phyloP scores from a whole-genome alignment of 1,284 basidiomycete species.

The Cryptococcus sp. region DNA sequence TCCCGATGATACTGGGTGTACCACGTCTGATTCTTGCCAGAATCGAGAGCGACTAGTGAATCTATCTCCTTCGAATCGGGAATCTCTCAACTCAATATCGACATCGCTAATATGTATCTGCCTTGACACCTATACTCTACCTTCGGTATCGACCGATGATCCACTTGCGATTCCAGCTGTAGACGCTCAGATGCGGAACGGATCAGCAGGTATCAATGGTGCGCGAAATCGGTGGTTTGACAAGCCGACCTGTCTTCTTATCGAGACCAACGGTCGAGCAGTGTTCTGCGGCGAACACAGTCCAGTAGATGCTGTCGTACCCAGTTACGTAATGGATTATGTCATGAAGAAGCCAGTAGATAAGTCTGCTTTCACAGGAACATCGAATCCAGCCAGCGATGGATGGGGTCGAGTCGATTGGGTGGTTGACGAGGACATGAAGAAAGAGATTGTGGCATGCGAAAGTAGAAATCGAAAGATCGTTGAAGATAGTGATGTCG shows the following conservation, averaged over 20 bases:
- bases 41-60: slow-evolving; percentile 67
- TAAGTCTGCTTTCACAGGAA: slow-evolving; percentile 14
- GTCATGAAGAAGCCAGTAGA: slow-evolving; percentile 65
- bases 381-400: slow-evolving; percentile 1
- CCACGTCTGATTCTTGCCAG: slow-evolving; percentile 47
- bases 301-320: slow-evolving; percentile 84
- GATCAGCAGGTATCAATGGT: slow-evolving; percentile 63
- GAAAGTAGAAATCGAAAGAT: slow-evolving; percentile 58
- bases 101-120: slow-evolving; percentile 70
- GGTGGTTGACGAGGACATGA: slow-evolving; percentile 62
- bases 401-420: slow-evolving; percentile 72
- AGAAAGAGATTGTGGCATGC: slow-evolving; percentile 60
- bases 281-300: slow-evolving; percentile 91
- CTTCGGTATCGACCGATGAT: slow-evolving; percentile 47
- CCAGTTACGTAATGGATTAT: slow-evolving; percentile 85
- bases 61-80: slow-evolving; percentile 62
- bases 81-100: slow-evolving; percentile 60
- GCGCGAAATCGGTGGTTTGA: slow-evolving; percentile 88
- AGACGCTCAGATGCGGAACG: slow-evolving; percentile 73
- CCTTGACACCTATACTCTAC: slow-evolving; percentile 52
- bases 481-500: slow-evolving; percentile 75
- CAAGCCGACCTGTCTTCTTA: slow-evolving; percentile 75
- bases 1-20: background rate
- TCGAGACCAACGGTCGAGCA: slow-evolving; percentile 80
- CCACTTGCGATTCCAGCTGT: slow-evolving; percentile 54